A percentile compares a stretch with the other conserved stretches of the same genome.
Evolutionary conservation across 2,329 filamentous ascomycete genomes (phyloP).

Genomic region (Trichoderma endophyticum): DNA sequence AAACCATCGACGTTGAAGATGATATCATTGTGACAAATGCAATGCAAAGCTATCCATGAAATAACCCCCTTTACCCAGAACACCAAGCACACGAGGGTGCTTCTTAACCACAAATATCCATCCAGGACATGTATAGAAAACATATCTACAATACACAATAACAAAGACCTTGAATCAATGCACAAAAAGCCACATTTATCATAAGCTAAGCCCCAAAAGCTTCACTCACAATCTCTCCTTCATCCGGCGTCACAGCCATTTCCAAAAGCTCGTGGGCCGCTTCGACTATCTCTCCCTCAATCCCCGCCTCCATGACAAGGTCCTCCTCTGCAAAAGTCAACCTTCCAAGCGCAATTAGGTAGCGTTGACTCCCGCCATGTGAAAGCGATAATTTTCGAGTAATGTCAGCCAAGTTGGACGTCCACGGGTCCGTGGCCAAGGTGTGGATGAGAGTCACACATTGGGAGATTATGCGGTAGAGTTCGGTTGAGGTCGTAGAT

Average conservation of each 20-base stretch:
- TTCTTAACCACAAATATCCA: neutral
- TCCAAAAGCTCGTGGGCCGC: slow-evolving; percentile 81
- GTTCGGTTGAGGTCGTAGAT: slow-evolving; percentile 25
- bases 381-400: slow-evolving; percentile 67
- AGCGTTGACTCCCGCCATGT: slow-evolving; percentile 74
- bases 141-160: neutral
- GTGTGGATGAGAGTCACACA: slow-evolving; percentile 50
- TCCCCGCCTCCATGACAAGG: slow-evolving; percentile 69
- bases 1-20: neutral
- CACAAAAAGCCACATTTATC: neutral
- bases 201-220: slow-evolving; percentile 38
- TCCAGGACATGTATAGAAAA: neutral
- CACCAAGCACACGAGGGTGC: neutral
- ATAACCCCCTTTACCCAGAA: neutral
- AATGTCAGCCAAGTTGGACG: slow-evolving; percentile 54
- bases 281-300: slow-evolving; percentile 74
- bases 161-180: neutral
- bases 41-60: neutral
- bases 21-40: neutral
- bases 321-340: slow-evolving; percentile 83
- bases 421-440: slow-evolving; percentile 48
- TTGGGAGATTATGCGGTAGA: slow-evolving; percentile 48
- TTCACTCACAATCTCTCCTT: slow-evolving; percentile 45
- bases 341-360: slow-evolving; percentile 74
- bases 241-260: slow-evolving; percentile 73